These are phyloP conservation scores for Trichopus zeylanicus DNA, from an alignment of 116 monocot genomes.

Conservation along the genomic window DNA sequence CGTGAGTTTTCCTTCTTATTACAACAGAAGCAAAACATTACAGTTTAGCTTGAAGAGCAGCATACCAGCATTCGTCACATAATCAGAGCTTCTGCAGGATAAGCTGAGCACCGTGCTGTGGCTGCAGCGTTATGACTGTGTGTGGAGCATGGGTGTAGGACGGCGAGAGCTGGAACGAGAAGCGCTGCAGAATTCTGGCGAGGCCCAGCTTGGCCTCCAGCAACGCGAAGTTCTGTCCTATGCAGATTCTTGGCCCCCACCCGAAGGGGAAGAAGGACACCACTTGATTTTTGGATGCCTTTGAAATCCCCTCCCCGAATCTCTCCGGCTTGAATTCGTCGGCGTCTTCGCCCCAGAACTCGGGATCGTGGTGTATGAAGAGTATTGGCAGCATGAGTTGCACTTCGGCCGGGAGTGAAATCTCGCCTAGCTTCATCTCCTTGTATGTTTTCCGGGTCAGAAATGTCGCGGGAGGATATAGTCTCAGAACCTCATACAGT, in stretches of 20 bases:
- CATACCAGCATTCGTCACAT: too few species aligned
- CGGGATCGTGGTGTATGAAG: conserved; percentile 34
- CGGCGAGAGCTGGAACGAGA: neutral
- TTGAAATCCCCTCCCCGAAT: conserved; percentile 31
- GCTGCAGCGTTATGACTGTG: neutral
- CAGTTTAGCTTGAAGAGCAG: too few species aligned
- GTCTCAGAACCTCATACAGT: conserved; percentile 33
- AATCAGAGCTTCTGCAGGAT: neutral
- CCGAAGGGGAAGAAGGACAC: conserved; percentile 11
- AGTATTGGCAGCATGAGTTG: conserved; percentile 11
- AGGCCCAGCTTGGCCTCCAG: neutral
- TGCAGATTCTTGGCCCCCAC: neutral
- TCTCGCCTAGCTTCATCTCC: conserved; percentile 8
- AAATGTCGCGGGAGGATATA: conserved; percentile 18
- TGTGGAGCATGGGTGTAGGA: neutral
- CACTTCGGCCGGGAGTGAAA: conserved; percentile 12
- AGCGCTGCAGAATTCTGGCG: neutral
- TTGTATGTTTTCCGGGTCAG: neutral
- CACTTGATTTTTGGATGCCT: conserved; percentile 22
- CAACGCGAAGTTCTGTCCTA: neutral
- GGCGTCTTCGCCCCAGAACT: conserved; percentile 47
- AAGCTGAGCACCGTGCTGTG: neutral
- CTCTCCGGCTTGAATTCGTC: conserved; percentile 52
- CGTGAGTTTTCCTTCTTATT: too few species aligned
- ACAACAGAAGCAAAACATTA: too few species aligned